Evolutionary conservation across 1,284 basidiomycete species (phyloP), one percentile per base, ranked within the genome.

Genomic region (Schizophyllum amplum): DNA sequence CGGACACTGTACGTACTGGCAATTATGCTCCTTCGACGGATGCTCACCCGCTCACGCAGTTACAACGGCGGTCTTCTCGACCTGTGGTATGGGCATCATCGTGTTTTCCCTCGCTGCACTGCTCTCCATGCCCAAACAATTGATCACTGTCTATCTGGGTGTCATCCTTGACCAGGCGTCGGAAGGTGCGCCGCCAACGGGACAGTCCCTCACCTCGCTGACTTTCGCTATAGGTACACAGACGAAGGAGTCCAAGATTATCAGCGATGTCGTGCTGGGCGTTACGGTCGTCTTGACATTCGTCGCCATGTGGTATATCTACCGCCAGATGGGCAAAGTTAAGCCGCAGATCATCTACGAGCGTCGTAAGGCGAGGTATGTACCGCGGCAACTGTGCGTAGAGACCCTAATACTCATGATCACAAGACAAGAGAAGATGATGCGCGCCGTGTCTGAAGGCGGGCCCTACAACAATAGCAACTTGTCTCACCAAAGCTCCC

Each of bases 221-320:
- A 33, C 27, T 13, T 33, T 33, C 13, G 27, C 52, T 21, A 24
- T 55, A 75, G 82, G 82, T 24, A 63, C 74, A 1, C 63, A 71
- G 55, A 70, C 73, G 58, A 73, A 63, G 4, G 75, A 75, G 58
- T 80, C 80, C 63, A 81, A 72, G 59, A 79, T 86, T 59, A 81
- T 90, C 62, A 85, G 82, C 58, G 79, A 85, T 59, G 67, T 75
- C 20, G 86, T 91, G 2, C 71, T 90, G 26, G 81, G 65, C 3
- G 55, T 86, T 33, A 90, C 88, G 0, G 68, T 83, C 53, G 47
- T 92, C 23, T 80, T 96, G 61, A 96, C 94, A 0, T 62, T 91
- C 51, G 69, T 74, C 47, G 89, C 92, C 0, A 87, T 90, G 71
- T 94, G 90, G 85, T 96, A 89, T 68, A 89, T 96, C 64, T 83